phyloP scores from a whole-genome alignment of 306 rosid genomes.

The Pueraria montana region DNA sequence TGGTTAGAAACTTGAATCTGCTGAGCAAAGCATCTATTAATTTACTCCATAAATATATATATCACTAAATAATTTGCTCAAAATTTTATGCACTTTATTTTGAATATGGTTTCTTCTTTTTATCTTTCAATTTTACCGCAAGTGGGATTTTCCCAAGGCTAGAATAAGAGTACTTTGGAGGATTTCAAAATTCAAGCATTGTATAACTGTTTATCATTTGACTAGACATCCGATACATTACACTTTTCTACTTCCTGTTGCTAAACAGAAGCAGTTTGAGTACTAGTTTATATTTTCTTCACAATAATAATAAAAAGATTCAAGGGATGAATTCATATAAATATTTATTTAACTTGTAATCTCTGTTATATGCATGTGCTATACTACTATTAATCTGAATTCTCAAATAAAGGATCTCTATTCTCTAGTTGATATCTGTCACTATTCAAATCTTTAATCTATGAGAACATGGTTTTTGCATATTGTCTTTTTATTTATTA shows the following conservation, averaged over 20 bases:
- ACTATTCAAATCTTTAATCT: background rate
- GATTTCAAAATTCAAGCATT: background rate
- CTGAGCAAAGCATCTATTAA: background rate
- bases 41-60: background rate
- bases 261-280: too few species aligned
- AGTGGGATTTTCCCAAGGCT: background rate
- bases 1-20: background rate
- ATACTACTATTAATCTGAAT: background rate
- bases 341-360: background rate
- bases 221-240: background rate
- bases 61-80: slow-evolving; percentile 6
- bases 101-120: slow-evolving; percentile 11
- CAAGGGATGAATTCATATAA: background rate
- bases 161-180: background rate
- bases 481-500: background rate
- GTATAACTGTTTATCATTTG: background rate
- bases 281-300: background rate
- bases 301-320: background rate
- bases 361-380: background rate
- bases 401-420: background rate
- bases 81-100: background rate
- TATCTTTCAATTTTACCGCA: background rate
- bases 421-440: background rate
- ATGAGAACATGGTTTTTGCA: background rate
- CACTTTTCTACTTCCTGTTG: too few species aligned